A percentile compares a stretch with the other conserved stretches of the same genome.
Conservation (phyloP, 805 yeast species). For the Starmerella bombicola region DNA sequence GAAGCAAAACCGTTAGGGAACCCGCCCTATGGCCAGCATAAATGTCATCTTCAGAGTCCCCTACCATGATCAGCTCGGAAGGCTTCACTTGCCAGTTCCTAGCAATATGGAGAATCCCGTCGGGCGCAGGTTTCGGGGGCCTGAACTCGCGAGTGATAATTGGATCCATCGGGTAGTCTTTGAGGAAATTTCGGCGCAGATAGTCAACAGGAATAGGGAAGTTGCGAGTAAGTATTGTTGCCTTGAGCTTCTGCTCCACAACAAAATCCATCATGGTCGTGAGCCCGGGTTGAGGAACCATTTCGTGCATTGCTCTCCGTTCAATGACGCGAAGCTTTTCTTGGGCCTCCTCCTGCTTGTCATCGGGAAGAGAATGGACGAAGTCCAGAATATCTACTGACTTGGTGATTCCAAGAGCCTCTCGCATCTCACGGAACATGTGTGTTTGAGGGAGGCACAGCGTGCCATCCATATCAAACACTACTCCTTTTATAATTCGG, state of each 20-base stretch:
- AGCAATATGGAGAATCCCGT: constrained; percentile 48
- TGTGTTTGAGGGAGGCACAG: constrained; percentile 46
- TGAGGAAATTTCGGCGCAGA: constrained; percentile 36
- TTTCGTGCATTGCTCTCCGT: constrained; percentile 46
- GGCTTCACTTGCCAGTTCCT: constrained; percentile 38
- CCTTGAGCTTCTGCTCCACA: constrained; percentile 29
- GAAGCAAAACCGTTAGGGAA: constrained; percentile 42
- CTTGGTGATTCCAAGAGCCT: constrained; percentile 39
- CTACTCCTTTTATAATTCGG: constrained; percentile 36
- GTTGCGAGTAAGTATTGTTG: constrained; percentile 55
- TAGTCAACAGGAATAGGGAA: constrained; percentile 43
- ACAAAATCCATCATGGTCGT: constrained; percentile 31
- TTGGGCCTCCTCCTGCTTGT: constrained; percentile 35
- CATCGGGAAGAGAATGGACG: constrained; percentile 35
- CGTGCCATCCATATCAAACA: constrained; percentile 77
- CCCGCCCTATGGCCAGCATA: constrained; percentile 54
- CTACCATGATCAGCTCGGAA: constrained; percentile 48
- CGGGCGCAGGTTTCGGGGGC: constrained; percentile 60
- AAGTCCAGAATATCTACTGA: constrained; percentile 42
- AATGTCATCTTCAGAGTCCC: constrained; percentile 64
- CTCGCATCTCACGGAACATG: constrained; percentile 42
- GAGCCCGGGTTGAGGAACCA: constrained; percentile 41
- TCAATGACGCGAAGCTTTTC: constrained; percentile 42
- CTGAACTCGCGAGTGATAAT: constrained; percentile 47
- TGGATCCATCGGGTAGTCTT: constrained; percentile 36